Base-by-base conservation (phyloP, 2,329 filamentous ascomycete genomes). In the Verticillium nubilum region DNA sequence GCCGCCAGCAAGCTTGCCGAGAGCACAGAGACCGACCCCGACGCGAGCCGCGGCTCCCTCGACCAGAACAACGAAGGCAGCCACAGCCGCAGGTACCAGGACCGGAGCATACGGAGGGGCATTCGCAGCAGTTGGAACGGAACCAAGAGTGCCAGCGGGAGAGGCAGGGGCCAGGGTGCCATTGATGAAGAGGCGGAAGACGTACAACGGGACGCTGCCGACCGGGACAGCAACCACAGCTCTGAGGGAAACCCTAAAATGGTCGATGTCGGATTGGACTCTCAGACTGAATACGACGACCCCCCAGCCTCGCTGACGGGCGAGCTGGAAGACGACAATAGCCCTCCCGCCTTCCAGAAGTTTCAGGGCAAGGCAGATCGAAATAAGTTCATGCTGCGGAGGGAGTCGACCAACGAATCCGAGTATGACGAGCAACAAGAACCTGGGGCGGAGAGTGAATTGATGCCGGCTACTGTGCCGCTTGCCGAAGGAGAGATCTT, bases 191-290 rank as follows among this genome's bases (percentile, higher is more conserved):
- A 79, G 63, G 66, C 70, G 17, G 74, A 76, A 59, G 79, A 81
- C 57, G 72, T 76, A 37, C 66, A 69, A 13, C 70, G 70, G 60
- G 69, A 73, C 56, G 68, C 68, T 23, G 70, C 71, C 37, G 68
- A 71, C 60, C 63, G 63, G 35, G 66, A 68, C 26, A 69, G 69
- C 60, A 68, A 70, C 19, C 67, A 60, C 28, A 70, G 68, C 57
- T 65, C 63, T 17, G 67, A 69, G 64, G 69, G 66, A 60, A 86
- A 81, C 70, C 86, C 83, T 15, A 90, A 86, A 69, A 87, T 99
- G 83, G 92, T 95, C 7, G 93, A 98, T 70, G 84, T 98, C 54
- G 91, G 92, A 29, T 81, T 98, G 23, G 91, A 93, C 58, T 88
- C 86, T 13, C 83, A 82, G 4, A 80, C 82, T 58, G 79, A 83